Evolutionary conservation across 139 green algal species (phyloP).

Genomic region (Klebsormidium nitens): DNA sequence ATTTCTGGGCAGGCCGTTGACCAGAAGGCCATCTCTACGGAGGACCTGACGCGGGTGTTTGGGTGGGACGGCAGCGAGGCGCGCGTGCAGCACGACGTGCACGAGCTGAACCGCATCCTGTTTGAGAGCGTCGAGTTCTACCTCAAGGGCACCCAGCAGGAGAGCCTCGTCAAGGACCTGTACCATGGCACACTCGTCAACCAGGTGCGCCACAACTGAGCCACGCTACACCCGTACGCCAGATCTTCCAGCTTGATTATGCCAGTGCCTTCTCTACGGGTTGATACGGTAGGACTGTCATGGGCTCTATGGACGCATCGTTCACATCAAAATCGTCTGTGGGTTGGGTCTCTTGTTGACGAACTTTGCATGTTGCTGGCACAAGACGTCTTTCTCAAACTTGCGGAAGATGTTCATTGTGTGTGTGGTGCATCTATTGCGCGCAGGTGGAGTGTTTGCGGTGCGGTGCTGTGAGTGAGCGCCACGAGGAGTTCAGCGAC

Average conservation of each 20-base stretch:
- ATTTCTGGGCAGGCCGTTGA: no score
- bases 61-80: constrained; percentile 84
- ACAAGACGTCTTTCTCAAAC: no score
- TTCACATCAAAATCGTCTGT: no score
- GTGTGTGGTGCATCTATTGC: not conserved
- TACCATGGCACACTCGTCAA: constrained; percentile 2
- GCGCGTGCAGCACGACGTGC: constrained; percentile 94
- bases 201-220: no score
- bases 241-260: no score
- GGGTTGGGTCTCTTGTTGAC: no score
- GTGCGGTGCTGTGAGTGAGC: not conserved
- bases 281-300: no score
- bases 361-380: no score
- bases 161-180: not conserved
- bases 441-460: not conserved
- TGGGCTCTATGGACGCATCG: no score
- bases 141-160: constrained; percentile 6
- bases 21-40: constrained; percentile 64
- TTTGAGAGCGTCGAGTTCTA: constrained; percentile 78
- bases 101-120: constrained; percentile 91
- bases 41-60: constrained; percentile 90
- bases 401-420: no score
- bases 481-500: not conserved
- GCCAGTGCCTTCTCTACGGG: no score
- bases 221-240: not conserved